These are phyloP conservation scores for Notholithocarpus densiflorus DNA, from an alignment of 306 rosid genomes.

Conservation along the genomic window DNA sequence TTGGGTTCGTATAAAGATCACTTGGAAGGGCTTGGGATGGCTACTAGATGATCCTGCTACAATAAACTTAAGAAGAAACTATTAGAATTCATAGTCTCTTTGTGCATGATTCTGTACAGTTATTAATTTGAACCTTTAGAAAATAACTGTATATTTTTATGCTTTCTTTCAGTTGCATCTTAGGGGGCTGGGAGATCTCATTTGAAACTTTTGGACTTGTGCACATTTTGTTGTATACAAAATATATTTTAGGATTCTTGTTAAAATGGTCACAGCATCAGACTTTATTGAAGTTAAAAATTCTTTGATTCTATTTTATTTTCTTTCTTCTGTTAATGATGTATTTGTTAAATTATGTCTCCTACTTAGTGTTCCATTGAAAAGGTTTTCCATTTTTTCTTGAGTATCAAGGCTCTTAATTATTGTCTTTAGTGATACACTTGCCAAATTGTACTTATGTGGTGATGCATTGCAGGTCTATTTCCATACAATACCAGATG, in stretches of 20 bases:
- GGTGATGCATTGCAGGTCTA: conserved; percentile 60
- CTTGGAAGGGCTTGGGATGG: neutral
- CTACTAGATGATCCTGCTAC: neutral
- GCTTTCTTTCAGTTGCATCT: neutral
- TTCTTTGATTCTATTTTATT: neutral
- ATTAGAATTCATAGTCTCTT: neutral
- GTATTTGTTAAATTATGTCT: neutral
- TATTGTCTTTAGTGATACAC: neutral
- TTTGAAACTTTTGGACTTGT: neutral
- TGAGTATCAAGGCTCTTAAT: neutral
- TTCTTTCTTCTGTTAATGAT: neutral
- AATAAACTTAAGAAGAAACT: neutral
- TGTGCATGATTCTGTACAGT: neutral
- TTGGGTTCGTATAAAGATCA: neutral
- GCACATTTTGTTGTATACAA: neutral
- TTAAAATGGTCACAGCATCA: neutral
- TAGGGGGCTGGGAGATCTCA: neutral
- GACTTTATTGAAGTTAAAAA: neutral
- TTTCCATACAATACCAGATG: conserved; percentile 88
- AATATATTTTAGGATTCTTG: neutral
- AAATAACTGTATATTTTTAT: neutral
- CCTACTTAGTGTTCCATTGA: neutral
- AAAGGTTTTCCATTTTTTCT: neutral
- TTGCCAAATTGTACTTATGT: conserved; percentile 17
- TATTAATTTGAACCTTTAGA: neutral